Evolutionary conservation across 805 yeast species (phyloP), one percentile per base, ranked within the genome.

Genomic region (Cyberlindnera maritima): DNA sequence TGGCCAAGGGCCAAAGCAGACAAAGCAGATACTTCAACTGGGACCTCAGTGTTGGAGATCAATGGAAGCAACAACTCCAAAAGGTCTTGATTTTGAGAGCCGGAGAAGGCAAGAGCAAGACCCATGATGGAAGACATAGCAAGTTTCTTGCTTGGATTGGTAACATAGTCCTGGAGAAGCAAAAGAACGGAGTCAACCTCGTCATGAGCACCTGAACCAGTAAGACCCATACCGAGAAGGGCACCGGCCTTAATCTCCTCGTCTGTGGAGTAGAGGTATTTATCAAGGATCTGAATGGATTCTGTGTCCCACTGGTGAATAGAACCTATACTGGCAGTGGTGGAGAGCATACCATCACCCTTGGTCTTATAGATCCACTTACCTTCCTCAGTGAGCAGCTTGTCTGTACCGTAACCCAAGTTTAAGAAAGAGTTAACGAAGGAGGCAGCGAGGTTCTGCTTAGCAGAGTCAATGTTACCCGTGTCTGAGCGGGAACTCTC

Each of bases 221-320:
- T 83, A 40, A 94, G 77, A 66, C 98, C 99, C 67, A 89, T 88
- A 66, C 98, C 99, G 55, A 94, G 76, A 48, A 94, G 74, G 5
- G 99, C 96, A 68, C 99, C 99, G 7, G 98, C 97, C 69, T 89
- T 89, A 56, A 91, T 80, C 61, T 88, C 92, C 48, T 81, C 84
- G 58, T 90, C 96, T 15, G 83, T 77, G 4, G 96, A 84, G 61
- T 91, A 91, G 48, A 92, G 72, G 65, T 85, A 91, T 66, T 86
- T 88, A 68, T 94, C 98, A 58, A 94, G 75, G 47, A 80, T 80
- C 68, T 92, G 97, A 54, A 94, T 77, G 53, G 97, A 98, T 56
- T 87, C 92, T 58, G 82, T 80, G 67, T 92, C 87, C 99, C 99
- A 94, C 62, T 88, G 89, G 63, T 83, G 83, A 53, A 94, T 77